phyloP scores from a whole-genome alignment of 495 filamentous ascomycete species.

The Lasiosphaeriaceae sp. region DNA sequence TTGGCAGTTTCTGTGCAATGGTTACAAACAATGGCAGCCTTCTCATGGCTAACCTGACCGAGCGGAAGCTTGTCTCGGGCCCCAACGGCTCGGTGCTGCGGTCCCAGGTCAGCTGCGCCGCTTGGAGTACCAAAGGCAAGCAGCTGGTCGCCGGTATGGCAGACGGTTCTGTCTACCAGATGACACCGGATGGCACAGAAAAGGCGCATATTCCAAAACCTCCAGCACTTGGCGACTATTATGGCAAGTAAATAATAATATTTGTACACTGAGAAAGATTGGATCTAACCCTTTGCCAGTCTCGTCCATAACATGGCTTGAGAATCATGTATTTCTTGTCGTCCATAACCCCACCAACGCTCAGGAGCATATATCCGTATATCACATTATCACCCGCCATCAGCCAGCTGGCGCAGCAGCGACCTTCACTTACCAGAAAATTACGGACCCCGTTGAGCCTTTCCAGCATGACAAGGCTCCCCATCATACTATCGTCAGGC shows the following conservation, averaged over 20 bases:
- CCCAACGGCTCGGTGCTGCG: constrained; percentile 64
- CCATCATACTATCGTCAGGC: constrained; percentile 68
- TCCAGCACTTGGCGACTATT: constrained; percentile 61
- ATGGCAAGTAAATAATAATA: constrained; percentile 55
- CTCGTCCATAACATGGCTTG: constrained; percentile 83
- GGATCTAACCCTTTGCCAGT: constrained; percentile 44
- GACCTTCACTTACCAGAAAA: constrained; percentile 63
- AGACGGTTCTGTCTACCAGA: constrained; percentile 75
- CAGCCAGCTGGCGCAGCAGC: constrained; percentile 33
- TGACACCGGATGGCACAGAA: constrained; percentile 71
- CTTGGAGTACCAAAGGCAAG: constrained; percentile 91
- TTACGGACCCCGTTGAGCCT: constrained; percentile 67
- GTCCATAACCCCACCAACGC: constrained; percentile 64
- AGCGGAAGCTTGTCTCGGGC: constrained; percentile 54
- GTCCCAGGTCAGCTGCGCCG: constrained; percentile 73
- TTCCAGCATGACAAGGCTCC: constrained; percentile 63
- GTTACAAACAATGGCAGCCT: constrained; percentile 79
- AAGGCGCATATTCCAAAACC: constrained; percentile 79
- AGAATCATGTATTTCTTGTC: constrained; percentile 78
- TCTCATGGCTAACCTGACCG: constrained; percentile 74
- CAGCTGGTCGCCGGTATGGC: constrained; percentile 85
- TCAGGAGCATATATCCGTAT: constrained; percentile 56
- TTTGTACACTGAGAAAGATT: constrained; percentile 1
- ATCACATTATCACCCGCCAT: constrained; percentile 70
- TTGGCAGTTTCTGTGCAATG: constrained; percentile 64